Percentiles rank a stretch among this genome's conserved stretches.
phyloP scores from a whole-genome alignment of 495 filamentous ascomycete genomes.

The Lasiosphaeris hirsuta region DNA sequence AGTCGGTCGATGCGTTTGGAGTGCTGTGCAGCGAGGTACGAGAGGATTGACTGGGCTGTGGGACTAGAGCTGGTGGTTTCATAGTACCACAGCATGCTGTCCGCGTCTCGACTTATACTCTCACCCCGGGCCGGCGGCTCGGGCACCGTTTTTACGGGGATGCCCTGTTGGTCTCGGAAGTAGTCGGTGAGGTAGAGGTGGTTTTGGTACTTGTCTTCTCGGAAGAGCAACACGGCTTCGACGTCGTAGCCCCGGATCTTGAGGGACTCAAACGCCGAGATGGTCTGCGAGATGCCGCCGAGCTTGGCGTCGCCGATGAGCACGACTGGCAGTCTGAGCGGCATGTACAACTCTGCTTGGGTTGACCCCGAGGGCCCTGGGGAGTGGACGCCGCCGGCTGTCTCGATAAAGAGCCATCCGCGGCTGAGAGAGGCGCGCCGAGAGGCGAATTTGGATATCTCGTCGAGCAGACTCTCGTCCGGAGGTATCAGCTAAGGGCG shows the following conservation, averaged over 20 bases:
- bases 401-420: conserved; percentile 62
- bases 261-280: conserved; percentile 73
- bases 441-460: conserved; percentile 45
- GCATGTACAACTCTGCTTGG: conserved; percentile 70
- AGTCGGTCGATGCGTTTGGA: conserved; percentile 50
- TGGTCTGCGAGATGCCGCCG: conserved; percentile 70
- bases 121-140: conserved; percentile 45
- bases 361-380: conserved; percentile 69
- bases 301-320: conserved; percentile 67
- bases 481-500: conserved; percentile 5
- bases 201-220: conserved; percentile 59
- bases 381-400: conserved; percentile 73
- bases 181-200: conserved; percentile 60
- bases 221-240: conserved; percentile 60
- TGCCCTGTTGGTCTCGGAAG: conserved; percentile 53
- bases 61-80: conserved; percentile 34
- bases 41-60: conserved; percentile 33
- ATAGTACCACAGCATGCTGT: conserved; percentile 61
- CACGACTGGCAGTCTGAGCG: conserved; percentile 66
- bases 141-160: conserved; percentile 51
- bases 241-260: conserved; percentile 71
- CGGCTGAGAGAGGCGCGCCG: conserved; percentile 37
- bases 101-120: conserved; percentile 38
- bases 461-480: conserved; percentile 47
- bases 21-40: conserved; percentile 50